phyloP scores from a whole-genome alignment of 305 asterid species.

The Fraxinus angustifolia region DNA sequence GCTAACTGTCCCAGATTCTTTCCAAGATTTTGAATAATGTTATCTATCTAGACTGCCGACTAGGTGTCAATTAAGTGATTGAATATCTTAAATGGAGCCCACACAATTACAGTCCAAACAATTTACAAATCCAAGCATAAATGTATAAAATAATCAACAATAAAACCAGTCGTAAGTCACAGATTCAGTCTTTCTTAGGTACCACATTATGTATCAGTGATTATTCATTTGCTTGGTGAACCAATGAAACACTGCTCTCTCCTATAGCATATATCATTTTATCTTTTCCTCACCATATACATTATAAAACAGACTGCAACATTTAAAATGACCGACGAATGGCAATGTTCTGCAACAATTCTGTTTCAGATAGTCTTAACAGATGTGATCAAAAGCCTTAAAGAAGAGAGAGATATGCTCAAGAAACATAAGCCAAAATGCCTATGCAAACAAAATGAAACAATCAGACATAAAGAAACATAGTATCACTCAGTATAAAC shows the following conservation, averaged over 20 bases:
- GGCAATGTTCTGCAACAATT: background rate
- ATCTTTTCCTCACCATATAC: background rate
- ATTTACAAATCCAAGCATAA: constrained; percentile 1
- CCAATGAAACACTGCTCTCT: background rate
- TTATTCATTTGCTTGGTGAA: background rate
- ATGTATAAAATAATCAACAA: background rate
- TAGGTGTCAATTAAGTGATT: background rate
- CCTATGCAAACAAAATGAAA: background rate
- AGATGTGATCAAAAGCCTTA: background rate
- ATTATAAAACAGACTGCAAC: background rate
- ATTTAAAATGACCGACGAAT: background rate
- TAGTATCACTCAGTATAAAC: constrained; percentile 6
- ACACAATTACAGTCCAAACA: background rate
- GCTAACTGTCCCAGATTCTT: background rate
- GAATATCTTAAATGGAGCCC: background rate
- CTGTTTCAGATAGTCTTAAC: constrained; percentile 7
- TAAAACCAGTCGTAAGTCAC: background rate
- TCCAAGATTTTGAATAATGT: background rate
- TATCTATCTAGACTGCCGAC: background rate
- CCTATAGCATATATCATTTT: background rate
- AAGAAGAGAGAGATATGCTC: constrained; percentile 10
- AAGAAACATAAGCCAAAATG: constrained; percentile 2
- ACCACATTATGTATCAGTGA: background rate
- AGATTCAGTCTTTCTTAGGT: background rate
- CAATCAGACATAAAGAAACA: background rate